Evolutionary conservation across 192 early-diverging fungal genomes (phyloP), one percentile per base, ranked within the genome.

Genomic region (Chytriomyces sp.): DNA sequence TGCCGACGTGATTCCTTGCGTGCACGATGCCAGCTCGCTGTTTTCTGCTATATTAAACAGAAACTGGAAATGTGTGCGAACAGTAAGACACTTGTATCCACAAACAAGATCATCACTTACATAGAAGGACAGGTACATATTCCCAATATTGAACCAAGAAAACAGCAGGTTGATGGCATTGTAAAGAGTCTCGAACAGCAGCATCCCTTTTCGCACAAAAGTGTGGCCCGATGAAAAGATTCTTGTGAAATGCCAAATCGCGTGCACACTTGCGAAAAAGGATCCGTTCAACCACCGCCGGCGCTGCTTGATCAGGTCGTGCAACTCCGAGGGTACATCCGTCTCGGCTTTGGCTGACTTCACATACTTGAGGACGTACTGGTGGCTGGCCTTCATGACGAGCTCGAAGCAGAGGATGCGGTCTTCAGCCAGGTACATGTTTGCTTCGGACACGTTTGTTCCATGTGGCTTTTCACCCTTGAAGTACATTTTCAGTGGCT

Each of bases 361-460:
- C 57, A 87, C 88, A 78, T 93, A 94, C 66, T 88, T 87, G 11
- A 94, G 82, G 2, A 92, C 65, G 88, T 91, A 92, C 6, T 80
- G 76, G 48, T 83, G 82, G 44, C 82, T 75, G 11, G 67, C 69
- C 68, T 92, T 94, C 64, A 92, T 87, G 0, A 94, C 90, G 59
- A 94, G 82, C 84, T 94, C 93, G 82, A 93, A 94, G 79, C 93
- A 94, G 20, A 94, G 83, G 64, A 94, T 94, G 69, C 93, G 90
- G 78, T 94, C 93, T 82, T 94, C 93, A 18, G 93, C 93, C 64
- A 89, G 80, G 50, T 89, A 78, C 72, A 84, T 72, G 72, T 84
- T 78, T 3, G 73, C 75, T n/a, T 62, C 59, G 53, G 89, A 89
- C 26, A 78, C 77, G 48, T 76, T 57, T 35, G 69, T 71, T 45